Evolutionary conservation across 2,329 filamentous ascomycete genomes (phyloP), one percentile per base, ranked within the genome.

Genomic region (Fusarium sublunatum): DNA sequence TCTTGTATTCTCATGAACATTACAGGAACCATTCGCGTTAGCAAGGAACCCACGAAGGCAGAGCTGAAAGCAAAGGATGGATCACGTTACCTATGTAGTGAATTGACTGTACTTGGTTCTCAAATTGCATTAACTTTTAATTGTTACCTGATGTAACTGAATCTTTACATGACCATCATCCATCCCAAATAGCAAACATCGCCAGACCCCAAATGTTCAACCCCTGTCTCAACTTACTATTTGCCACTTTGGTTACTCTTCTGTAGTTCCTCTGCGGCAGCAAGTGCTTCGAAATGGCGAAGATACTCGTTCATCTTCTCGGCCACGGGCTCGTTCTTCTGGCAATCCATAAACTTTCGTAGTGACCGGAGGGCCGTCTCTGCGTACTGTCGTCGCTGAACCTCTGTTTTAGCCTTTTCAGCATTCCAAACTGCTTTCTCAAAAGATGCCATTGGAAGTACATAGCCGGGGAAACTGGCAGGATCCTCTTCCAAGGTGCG

Each of bases 251-350:
- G 11, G 31, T 13, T 9, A 22, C 2, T 10, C 10, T 38, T 19
- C 15, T 24, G 15, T 19, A 22, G 19, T 22, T 24, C 13, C 19
- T 44, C 49, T 5, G 29, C 7, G 7, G 34, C 29, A 12, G 24
- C 41, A 6, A 54, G 31, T 3, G 34, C 29, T 31, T 46, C 24
- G 10, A 46, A 57, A 2, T 57, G 34, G 7, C 32, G 29, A 6
- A 35, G 34, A 5, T 29, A 54, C 2, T 8, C 19, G 1, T 22
- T 3, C 31, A 54, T 47, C 15, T 29, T 47, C 1, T 38, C 9
- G 5, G 47, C 19, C 1, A 57, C 28, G 6, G 3, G 29, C 10
- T 47, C 36, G 2, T 57, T 54, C 6, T 57, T 54, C 12, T 57
- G 41, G 0, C 10, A 7, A 2, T 54, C 39, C 41, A 54, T 41